Base-by-base conservation (phyloP, 768 basidiomycete species). In the Dacryopinax spathularia region DNA sequence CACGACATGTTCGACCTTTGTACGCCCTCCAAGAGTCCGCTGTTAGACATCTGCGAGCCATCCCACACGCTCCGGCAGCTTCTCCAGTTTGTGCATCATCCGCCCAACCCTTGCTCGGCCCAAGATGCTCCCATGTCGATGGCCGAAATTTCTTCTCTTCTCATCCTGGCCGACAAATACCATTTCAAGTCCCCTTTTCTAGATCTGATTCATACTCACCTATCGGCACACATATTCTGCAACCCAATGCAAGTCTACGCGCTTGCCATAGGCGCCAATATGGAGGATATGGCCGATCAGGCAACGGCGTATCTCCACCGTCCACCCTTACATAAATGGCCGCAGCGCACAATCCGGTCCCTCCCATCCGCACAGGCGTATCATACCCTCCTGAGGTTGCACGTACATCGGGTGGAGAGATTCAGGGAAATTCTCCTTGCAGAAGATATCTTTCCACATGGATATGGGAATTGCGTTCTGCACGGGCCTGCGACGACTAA, bases 401-500 rank as follows among this genome's bases (percentile, higher is more conserved):
- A 88, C 66, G 77, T 78, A 62, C 73, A 78, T 64, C 81, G 87
- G 60, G 77, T 82, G 34, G 77, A 79, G 69, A 74, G 76, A 27
- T 71, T 88, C 59, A 78, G 79, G 48, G 76, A 78, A 29, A 73
- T 83, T 5, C 70, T 87, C 18, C 69, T 82, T 36, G 76, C 74
- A 22, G 85, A 87, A 69, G 81, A 84, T 34, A 77, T 88, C 44
- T 89, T 88, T 69, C 87, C 87, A 20, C 83, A 85, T 72, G 84
- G 85, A 22, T 88, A 88, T 64, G 85, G 87, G 2, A 73, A 73
- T 64, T 89, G 87, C 70, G 41, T 73, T n/a, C 70, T 72, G 37
- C 86, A 88, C 72, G 73, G 72, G 59, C 75, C 76, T 29, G 70
- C 75, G 37, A 79, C 82, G 1, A 72, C 66, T 39, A 71, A 72